These are phyloP conservation scores for Penicillium bialowiezense DNA, from an alignment of 495 filamentous ascomycete genomes.

Conservation along the genomic window DNA sequence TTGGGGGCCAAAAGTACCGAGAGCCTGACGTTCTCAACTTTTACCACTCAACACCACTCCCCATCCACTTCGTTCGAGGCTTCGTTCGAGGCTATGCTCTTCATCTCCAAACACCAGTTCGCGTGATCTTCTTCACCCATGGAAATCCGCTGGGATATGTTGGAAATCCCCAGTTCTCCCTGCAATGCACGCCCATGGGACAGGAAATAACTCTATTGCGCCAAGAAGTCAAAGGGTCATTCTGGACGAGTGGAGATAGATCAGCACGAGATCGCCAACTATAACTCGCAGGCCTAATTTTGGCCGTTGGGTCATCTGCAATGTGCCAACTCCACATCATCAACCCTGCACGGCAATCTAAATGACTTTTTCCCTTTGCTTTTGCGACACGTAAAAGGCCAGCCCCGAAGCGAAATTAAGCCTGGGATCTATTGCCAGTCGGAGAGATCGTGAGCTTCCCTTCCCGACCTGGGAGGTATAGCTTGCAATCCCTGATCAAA, in stretches of 20 bases:
- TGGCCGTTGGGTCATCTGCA: conserved; percentile 7
- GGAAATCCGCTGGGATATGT: not conserved
- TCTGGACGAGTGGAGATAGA: conserved; percentile 18
- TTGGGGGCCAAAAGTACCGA: conserved; percentile 14
- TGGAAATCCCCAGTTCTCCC: conserved; percentile 7
- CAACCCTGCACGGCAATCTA: not conserved
- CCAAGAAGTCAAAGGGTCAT: conserved; percentile 16
- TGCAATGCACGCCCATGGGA: conserved; percentile 24
- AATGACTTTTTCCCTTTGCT: conserved; percentile 8
- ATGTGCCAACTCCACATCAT: not conserved
- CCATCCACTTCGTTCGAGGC: not conserved
- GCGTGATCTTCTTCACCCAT: not conserved
- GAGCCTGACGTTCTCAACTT: not conserved
- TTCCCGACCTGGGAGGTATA: too few relatives aligned
- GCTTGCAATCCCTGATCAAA: too few relatives aligned
- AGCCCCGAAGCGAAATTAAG: not conserved
- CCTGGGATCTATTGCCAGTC: not conserved
- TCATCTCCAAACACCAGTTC: not conserved
- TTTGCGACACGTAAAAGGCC: not conserved
- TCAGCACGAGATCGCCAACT: conserved; percentile 3
- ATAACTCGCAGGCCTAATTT: not conserved
- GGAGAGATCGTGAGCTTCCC: not conserved
- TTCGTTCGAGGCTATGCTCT: too few relatives aligned
- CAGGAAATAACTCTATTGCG: conserved; percentile 21
- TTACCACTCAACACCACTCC: too few relatives aligned